Base-by-base conservation (phyloP, 495 filamentous ascomycete species). In the Penicillium macrosclerotiorum region DNA sequence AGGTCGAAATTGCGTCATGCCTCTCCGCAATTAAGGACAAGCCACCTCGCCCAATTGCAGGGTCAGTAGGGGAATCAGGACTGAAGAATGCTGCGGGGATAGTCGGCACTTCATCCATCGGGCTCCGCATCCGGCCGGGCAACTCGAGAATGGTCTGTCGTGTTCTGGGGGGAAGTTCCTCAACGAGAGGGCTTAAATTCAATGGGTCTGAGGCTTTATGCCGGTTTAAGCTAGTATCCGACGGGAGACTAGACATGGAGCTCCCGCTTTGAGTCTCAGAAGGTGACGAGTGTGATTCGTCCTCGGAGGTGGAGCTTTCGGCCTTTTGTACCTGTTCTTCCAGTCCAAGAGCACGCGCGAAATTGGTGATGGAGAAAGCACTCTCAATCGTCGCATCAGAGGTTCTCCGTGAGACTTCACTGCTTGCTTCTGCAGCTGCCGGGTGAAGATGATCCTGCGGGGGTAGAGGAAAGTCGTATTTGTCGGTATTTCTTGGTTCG, bases 251-350 rank as follows among this genome's bases (percentile, higher is more conserved):
- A 4, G 88, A 89, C 41, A 80, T 74, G 3, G 88, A 89, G 54
- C 85, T 91, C 2, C 81, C 74, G 62, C 82, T 84, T 45, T 82
- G 81, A 1, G 69, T 70, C 7, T 80, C 76, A 14, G 84, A 88
- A 17, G 71, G 79, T 1, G 71, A 76, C 5, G 86, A 90, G n/a
- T 76, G 79, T 30, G 81, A 83, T 4, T n/a, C n/a, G n/a, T n/a
- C n/a, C n/a, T n/a, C n/a, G n/a, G 87, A 90, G 2, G 78, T 78
- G 18, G 87, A 93, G 49, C 81, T 77, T 0, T 84, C 81, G 0
- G 78, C 72, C 41, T 80, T 80, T 5, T 60, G 54, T 5, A 62
- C 53, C 0, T 57, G 40, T 8, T 60, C 51, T 9, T 75, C 72
- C 2, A 75, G 44, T 12, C 69, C 72, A 8, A 75, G 46, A 1